Conservation (phyloP, 768 basidiomycete species). For the Tulasnella sp. region DNA sequence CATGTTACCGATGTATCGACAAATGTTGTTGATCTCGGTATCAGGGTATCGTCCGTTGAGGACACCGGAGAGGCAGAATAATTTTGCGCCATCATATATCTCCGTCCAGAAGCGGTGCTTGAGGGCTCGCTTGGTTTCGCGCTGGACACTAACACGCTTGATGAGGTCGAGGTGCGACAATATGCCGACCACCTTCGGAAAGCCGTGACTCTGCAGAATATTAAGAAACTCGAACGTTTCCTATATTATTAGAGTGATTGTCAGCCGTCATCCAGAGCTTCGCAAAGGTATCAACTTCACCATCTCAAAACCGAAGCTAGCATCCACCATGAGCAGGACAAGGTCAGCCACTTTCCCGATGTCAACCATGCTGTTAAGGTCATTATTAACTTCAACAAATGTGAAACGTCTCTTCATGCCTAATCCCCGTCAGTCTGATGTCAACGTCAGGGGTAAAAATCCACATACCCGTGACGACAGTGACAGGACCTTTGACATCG, state of each 20-base stretch:
- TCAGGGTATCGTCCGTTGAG: slow-evolving; percentile 97
- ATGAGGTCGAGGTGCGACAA: slow-evolving; percentile 95
- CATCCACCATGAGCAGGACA: slow-evolving; percentile 94
- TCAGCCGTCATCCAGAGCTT: too few species aligned
- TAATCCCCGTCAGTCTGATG: not conserved
- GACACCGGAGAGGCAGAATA: slow-evolving; percentile 94
- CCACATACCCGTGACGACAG: slow-evolving; percentile 58
- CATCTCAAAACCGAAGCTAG: slow-evolving; percentile 98
- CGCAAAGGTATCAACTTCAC: slow-evolving; percentile 36
- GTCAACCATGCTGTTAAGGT: slow-evolving; percentile 97
- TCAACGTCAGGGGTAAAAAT: not conserved
- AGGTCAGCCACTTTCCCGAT: slow-evolving; percentile 93
- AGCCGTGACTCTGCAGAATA: slow-evolving; percentile 90
- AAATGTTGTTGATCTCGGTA: slow-evolving; percentile 88
- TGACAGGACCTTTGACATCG: slow-evolving; percentile 86
- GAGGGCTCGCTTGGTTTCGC: slow-evolving; percentile 80
- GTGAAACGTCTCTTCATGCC: slow-evolving; percentile 87
- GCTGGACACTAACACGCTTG: slow-evolving; percentile 77
- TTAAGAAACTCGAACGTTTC: slow-evolving; percentile 99
- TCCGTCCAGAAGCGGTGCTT: slow-evolving; percentile 99
- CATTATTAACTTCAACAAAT: slow-evolving; percentile 94
- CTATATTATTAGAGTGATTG: slow-evolving; percentile 37
- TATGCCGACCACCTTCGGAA: slow-evolving; percentile 95
- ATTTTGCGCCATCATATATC: slow-evolving; percentile 96
- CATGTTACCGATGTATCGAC: slow-evolving; percentile 93